Conservation (phyloP, 306 rosid genomes). For the cucumber (Cucumis sativus) region DNA sequence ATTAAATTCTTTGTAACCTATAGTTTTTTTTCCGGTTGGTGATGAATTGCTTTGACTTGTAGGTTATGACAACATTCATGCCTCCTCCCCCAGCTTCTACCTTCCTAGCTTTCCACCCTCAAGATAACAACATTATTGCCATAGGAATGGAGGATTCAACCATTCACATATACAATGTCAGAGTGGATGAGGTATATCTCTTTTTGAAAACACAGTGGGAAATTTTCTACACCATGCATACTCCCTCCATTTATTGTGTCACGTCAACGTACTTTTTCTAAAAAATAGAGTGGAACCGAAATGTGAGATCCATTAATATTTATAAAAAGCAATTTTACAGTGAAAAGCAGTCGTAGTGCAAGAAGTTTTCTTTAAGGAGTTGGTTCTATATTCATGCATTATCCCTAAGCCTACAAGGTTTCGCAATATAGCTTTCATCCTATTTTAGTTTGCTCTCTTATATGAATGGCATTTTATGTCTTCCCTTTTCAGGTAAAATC, state of each 20-base stretch:
- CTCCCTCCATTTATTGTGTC: too few relatives aligned
- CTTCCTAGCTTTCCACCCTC: slow-evolving; percentile 71
- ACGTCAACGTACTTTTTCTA: too few relatives aligned
- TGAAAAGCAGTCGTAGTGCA: too few relatives aligned
- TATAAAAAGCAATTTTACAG: too few relatives aligned
- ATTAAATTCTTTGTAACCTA: slow-evolving; percentile 2
- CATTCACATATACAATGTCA: slow-evolving; percentile 63
- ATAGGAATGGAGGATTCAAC: slow-evolving; percentile 89
- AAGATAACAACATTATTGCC: slow-evolving; percentile 85
- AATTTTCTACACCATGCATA: too few relatives aligned
- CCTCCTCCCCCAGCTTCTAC: slow-evolving; percentile 73
- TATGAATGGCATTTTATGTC: not conserved
- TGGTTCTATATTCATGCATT: not conserved
- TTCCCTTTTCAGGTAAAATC: slow-evolving; percentile 48
- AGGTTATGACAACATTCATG: slow-evolving; percentile 88
- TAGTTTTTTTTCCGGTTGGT: slow-evolving; percentile 1
- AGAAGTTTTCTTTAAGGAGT: not conserved
- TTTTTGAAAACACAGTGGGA: not conserved
- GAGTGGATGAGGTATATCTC: slow-evolving; percentile 64
- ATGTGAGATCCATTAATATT: too few relatives aligned
- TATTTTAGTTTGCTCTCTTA: not conserved
- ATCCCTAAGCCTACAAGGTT: not conserved
- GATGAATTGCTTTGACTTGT: slow-evolving; percentile 12
- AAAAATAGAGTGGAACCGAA: too few relatives aligned
- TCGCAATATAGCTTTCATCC: not conserved